A percentile compares a stretch with the other conserved stretches of the same genome.
Conservation (phyloP, 2,329 filamentous ascomycete genomes). For the Fusarium sp. region DNA sequence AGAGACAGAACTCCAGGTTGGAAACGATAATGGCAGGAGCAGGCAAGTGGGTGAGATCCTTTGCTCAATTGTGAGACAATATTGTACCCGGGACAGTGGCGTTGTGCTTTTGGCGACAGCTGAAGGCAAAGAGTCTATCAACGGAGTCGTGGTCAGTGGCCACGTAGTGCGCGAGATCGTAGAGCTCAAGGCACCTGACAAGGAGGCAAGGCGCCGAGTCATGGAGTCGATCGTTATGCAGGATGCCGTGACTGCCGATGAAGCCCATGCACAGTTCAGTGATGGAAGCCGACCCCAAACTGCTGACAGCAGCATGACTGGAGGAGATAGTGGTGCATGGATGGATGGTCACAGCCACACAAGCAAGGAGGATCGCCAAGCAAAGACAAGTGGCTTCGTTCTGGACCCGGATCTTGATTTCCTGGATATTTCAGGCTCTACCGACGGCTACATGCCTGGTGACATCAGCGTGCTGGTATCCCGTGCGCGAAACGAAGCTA, state of each 20-base stretch:
- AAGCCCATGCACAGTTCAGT: conserved; percentile 51
- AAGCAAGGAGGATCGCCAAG: conserved; percentile 54
- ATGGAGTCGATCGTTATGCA: conserved; percentile 80
- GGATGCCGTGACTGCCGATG: conserved; percentile 57
- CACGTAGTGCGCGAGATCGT: conserved; percentile 94
- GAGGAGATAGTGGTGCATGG: conserved; percentile 73
- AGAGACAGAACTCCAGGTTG: conserved; percentile 93
- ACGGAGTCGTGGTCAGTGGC: conserved; percentile 89
- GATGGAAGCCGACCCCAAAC: conserved; percentile 67
- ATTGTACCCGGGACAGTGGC: conserved; percentile 80
- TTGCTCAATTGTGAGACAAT: conserved; percentile 83
- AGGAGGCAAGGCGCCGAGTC: conserved; percentile 85
- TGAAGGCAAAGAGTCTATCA: conserved; percentile 90
- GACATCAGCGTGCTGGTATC: conserved; percentile 88
- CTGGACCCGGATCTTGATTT: conserved; percentile 85
- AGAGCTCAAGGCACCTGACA: conserved; percentile 88
- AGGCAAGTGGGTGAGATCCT: conserved; percentile 92
- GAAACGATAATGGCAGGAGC: conserved; percentile 92
- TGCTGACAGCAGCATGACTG: conserved; percentile 64
- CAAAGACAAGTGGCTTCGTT: conserved; percentile 70
- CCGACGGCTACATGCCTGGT: conserved; percentile 97
- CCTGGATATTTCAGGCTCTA: conserved; percentile 90
- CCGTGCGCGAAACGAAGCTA: conserved; percentile 88
- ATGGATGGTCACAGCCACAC: conserved; percentile 76
- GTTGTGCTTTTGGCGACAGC: conserved; percentile 91